phyloP scores from a whole-genome alignment of 768 basidiomycete species.

The Kondoa malvinella region DNA sequence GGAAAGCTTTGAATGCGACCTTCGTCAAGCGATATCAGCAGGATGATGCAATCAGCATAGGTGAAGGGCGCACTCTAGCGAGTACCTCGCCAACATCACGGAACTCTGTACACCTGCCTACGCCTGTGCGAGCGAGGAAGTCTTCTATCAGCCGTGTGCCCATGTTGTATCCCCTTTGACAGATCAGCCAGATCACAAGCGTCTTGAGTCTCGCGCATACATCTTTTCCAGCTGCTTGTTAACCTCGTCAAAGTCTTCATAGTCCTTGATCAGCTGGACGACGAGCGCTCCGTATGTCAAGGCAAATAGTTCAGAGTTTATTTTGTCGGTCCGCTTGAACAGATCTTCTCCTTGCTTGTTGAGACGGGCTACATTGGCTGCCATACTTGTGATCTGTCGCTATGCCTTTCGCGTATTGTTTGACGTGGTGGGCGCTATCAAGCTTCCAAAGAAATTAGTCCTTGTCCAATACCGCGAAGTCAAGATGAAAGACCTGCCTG shows the following conservation, averaged over 20 bases:
- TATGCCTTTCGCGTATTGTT: too few relatives aligned
- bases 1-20: conserved; percentile 96
- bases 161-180: conserved; percentile 89
- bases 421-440: too few relatives aligned
- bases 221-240: conserved; percentile 83
- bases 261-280: conserved; percentile 95
- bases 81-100: conserved; percentile 88
- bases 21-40: conserved; percentile 30
- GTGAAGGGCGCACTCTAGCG: conserved; percentile 49
- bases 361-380: background rate
- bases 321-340: conserved; percentile 94
- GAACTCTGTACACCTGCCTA: conserved; percentile 86
- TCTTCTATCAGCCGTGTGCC: conserved; percentile 92
- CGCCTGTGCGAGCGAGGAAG: conserved; percentile 77
- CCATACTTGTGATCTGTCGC: too few relatives aligned
- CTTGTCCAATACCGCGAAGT: too few relatives aligned
- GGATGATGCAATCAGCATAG: background rate
- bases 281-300: conserved; percentile 94
- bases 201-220: conserved; percentile 25
- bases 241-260: conserved; percentile 81
- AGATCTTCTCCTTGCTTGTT: conserved; percentile 57
- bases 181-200: background rate
- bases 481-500: too few relatives aligned
- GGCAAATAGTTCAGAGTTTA: conserved; percentile 92
- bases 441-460: too few relatives aligned